Base-by-base conservation (phyloP, 2,329 filamentous ascomycete species). In the Scorias spongiosa region DNA sequence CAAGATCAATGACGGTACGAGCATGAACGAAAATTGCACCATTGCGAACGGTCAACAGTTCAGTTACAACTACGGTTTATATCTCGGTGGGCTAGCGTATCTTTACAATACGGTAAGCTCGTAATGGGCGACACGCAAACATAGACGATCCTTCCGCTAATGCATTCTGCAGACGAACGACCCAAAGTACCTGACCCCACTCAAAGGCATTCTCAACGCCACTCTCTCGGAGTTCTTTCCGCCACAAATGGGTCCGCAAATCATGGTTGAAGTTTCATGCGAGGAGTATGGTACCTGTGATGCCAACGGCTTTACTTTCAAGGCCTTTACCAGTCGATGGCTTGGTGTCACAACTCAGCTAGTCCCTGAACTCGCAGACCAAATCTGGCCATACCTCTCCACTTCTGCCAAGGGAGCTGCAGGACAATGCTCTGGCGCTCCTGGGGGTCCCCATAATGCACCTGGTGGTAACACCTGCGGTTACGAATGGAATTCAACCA, bases 271-370 rank as follows among this genome's bases (percentile, higher is more conserved):
- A 18, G 6, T 28, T 12, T 14, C 17, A n/a, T 39, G 4, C 40
- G 64, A 67, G 46, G 47, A 49, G 34, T 51, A 40, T 18, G 17
- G 2, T 34, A 7, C 29, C n/a, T 54, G 53, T 57, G 71, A 69
- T 53, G 82, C 87, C 63, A 68, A 69, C 48, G 72, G 74, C 26
- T 88, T 83, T 63, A 59, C 80, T 85, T 87, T 86, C 75, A 87
- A 87, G 64, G 81, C 79, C 10, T 86, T 84, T 59, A 67, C 85
- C 20, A 63, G 75, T 20, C 78, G 82, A 39, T 87, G 80, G 75
- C 57, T 71, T 45, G 60, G 61, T 12, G 68, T 69, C 48, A 62
- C 66, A 6, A 61, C 65, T 4, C 49, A 65, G 20, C 48, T 70
- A 40, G 65, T 64, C 11, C 68, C 68, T 2, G 64, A 61, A 43